Evolutionary conservation across 805 yeast species (phyloP), one percentile per base, ranked within the genome.

Genomic region (Candida nanaspora): DNA sequence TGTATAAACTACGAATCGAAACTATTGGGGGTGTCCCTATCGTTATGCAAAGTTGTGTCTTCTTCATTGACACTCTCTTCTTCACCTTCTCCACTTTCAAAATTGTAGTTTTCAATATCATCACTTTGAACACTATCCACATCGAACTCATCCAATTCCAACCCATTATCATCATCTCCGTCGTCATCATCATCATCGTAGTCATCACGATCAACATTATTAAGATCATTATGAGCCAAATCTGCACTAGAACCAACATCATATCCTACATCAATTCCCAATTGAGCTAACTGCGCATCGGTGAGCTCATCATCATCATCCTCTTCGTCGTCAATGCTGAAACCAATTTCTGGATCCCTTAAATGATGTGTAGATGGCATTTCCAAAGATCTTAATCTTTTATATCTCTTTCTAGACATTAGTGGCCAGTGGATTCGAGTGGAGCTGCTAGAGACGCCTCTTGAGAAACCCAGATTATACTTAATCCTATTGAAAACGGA

Each of bases 41-140:
- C n/a, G n/a, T n/a, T n/a, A n/a, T n/a, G n/a, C n/a, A n/a, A n/a
- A n/a, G n/a, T 10, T 30, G 6, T n/a, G 20, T 37, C 16, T 6
- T 22, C 28, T 14, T 26, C 25, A 19, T 29, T 13, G 6, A 8
- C 33, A 15, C 11, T 15, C 13, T 27, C 33, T 11, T 21, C 22
- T n/a, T 37, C 40, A 7, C 30, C 32, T 14, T 37, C 40, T n/a
- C n/a, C n/a, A 19, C 15, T 19, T n/a, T 41, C 38, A 20, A 38
- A 37, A 15, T 22, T 19, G 21, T 19, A 36, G 28, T 36, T 36
- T 19, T 36, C 38, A 20, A 36, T 36, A 43, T 58, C 63, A 36
- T 56, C 58, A 39, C 60, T 57, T 18, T 53, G 55, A 29, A 54
- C 59, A 35, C 53, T 52, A 35, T 50, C 45, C 14, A 52, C 42